Percentiles rank a stretch among this genome's conserved stretches.
Evolutionary conservation across 1,284 basidiomycete genomes (phyloP).

Genomic region (Sanghuangporus baumii): DNA sequence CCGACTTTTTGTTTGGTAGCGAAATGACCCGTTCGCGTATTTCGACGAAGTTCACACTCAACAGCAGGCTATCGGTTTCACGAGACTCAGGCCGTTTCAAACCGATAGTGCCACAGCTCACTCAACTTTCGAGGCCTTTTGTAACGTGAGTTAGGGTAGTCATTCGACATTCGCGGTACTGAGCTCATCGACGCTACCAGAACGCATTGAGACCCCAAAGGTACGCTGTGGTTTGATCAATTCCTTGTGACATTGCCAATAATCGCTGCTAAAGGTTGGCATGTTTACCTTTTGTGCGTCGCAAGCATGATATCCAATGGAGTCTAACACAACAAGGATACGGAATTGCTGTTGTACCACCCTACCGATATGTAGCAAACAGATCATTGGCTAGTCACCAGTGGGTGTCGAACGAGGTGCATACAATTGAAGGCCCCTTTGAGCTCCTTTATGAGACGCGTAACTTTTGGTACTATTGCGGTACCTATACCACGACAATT

Average conservation of each 20-base stretch:
- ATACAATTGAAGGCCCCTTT: neutral
- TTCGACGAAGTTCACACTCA: neutral
- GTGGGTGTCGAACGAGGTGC: neutral
- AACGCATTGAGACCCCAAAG: neutral
- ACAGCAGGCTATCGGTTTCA: neutral
- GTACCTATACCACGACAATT: neutral
- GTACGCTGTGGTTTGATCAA: neutral
- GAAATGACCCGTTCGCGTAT: neutral
- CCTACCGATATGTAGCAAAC: neutral
- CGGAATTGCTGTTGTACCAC: neutral
- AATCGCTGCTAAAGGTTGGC: neutral
- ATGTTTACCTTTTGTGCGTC: neutral
- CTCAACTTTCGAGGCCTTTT: neutral
- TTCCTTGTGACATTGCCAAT: neutral
- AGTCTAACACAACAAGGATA: neutral
- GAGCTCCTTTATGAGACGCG: neutral
- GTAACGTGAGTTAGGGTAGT: neutral
- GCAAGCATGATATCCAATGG: neutral
- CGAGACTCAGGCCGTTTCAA: neutral
- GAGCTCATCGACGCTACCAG: neutral
- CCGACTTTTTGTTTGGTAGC: neutral
- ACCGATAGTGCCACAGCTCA: neutral
- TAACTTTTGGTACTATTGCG: constrained; percentile 3
- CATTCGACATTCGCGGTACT: neutral
- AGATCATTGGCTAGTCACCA: neutral